phyloP scores from a whole-genome alignment of 306 rosid species.

The Cucumis hystrix region DNA sequence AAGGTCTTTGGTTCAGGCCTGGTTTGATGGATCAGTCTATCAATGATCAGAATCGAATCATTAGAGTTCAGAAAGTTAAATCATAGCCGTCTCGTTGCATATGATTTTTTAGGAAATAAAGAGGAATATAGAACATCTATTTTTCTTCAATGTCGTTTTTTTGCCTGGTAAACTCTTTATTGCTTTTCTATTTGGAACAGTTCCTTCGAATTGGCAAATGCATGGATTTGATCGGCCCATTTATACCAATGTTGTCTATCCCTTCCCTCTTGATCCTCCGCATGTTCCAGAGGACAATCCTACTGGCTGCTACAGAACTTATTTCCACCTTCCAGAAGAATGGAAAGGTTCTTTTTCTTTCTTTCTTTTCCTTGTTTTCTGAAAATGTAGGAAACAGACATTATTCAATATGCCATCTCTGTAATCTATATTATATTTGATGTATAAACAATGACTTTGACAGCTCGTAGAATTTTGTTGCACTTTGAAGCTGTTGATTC shows the following conservation, averaged over 20 bases:
- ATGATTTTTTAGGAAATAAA: background rate
- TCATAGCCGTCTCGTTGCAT: background rate
- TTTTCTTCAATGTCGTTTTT: background rate
- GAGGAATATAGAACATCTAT: background rate
- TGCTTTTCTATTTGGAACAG: slow-evolving; percentile 32
- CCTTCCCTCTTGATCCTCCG: slow-evolving; percentile 86
- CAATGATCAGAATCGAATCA: background rate
- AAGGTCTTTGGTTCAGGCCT: background rate
- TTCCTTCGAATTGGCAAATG: slow-evolving; percentile 97
- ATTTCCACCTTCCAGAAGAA: slow-evolving; percentile 61
- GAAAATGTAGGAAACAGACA: background rate
- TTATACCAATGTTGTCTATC: slow-evolving; percentile 61
- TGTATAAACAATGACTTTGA: slow-evolving; percentile 11
- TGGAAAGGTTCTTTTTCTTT: slow-evolving; percentile 57
- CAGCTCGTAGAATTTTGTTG: slow-evolving; percentile 84
- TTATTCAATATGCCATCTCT: background rate
- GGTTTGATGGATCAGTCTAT: background rate
- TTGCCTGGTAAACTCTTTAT: background rate
- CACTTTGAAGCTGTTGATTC: slow-evolving; percentile 98
- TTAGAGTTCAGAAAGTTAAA: background rate
- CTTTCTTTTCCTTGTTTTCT: background rate
- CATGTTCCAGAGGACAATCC: slow-evolving; percentile 59
- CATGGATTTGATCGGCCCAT: slow-evolving; percentile 91
- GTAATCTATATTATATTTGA: slow-evolving; percentile 1
- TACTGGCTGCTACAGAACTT: slow-evolving; percentile 79